These are phyloP conservation scores for Euphorbia celastroides DNA, from an alignment of 441 rosid genomes.

Conservation along the genomic window DNA sequence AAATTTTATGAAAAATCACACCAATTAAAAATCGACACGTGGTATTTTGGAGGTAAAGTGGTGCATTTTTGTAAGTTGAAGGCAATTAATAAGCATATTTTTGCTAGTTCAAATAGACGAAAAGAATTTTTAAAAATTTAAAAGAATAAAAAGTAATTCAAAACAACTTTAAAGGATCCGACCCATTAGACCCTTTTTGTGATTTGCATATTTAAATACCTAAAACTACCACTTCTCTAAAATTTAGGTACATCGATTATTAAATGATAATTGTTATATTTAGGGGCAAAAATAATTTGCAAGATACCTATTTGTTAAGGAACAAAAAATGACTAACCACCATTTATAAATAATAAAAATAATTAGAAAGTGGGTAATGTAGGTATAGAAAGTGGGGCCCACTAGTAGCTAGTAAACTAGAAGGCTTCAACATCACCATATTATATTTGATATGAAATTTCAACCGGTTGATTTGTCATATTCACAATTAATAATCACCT, in stretches of 20 bases:
- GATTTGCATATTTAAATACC: not conserved
- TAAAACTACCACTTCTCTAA: too few relatives aligned
- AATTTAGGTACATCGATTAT: too few relatives aligned
- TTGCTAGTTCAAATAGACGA: too few relatives aligned
- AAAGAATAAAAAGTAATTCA: too few relatives aligned
- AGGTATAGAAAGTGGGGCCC: conserved; percentile 16
- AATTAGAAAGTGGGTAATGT: conserved; percentile 16
- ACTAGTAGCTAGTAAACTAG: conserved; percentile 7
- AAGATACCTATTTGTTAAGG: conserved; percentile 18
- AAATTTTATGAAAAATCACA: too few relatives aligned
- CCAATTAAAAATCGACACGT: too few relatives aligned
- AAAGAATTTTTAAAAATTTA: too few relatives aligned
- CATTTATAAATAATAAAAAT: conserved; percentile 7
- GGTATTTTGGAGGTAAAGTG: too few relatives aligned
- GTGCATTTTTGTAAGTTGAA: too few relatives aligned
- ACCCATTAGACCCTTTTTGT: too few relatives aligned
- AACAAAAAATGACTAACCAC: conserved; percentile 25
- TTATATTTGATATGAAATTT: conserved; percentile 16
- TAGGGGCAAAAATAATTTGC: not conserved
- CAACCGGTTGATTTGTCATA: conserved; percentile 30
- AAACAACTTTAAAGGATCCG: too few relatives aligned
- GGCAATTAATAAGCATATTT: too few relatives aligned
- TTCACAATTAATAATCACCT: conserved; percentile 6
- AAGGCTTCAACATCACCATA: conserved; percentile 15
- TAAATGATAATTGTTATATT: not conserved